These are phyloP conservation scores for Globisporangium recalcitrans DNA, from an alignment of 352 stramenopile species.

Conservation along the genomic window DNA sequence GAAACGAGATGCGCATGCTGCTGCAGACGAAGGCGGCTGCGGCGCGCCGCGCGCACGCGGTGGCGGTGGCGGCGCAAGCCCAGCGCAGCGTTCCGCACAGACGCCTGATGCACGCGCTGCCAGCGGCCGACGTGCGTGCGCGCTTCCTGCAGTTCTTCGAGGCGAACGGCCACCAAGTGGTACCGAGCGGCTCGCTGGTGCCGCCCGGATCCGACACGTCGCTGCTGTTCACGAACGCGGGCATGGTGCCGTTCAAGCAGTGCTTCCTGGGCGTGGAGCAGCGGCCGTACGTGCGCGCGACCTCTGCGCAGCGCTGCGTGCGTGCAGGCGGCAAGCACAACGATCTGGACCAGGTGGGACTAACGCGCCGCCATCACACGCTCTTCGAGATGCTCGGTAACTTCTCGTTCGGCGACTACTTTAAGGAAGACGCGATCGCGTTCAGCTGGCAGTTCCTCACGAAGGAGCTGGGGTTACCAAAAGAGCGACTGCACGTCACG, in stretches of 20 bases:
- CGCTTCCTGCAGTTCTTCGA: slow-evolving; percentile 73
- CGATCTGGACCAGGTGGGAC: slow-evolving; percentile 97
- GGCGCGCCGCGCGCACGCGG: slow-evolving; percentile 3
- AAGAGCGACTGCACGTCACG: slow-evolving; percentile 59
- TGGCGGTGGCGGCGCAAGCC: neutral
- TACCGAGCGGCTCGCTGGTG: slow-evolving; percentile 65
- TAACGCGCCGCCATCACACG: slow-evolving; percentile 96
- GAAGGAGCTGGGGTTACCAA: slow-evolving; percentile 68
- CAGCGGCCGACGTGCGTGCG: slow-evolving; percentile 38
- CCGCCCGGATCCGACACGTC: slow-evolving; percentile 88
- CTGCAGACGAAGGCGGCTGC: neutral
- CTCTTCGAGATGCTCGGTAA: slow-evolving; percentile 99
- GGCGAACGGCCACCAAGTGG: slow-evolving; percentile 44
- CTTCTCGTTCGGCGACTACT: slow-evolving; percentile 98
- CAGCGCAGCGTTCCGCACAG: neutral
- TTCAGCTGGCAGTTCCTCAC: slow-evolving; percentile 94
- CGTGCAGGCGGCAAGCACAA: slow-evolving; percentile 98
- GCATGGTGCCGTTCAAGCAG: slow-evolving; percentile 95
- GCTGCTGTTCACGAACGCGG: slow-evolving; percentile 96
- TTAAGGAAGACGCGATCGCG: slow-evolving; percentile 94
- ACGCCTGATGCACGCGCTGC: slow-evolving; percentile 36
- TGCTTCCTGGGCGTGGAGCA: slow-evolving; percentile 87
- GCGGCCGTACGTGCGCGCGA: slow-evolving; percentile 82
- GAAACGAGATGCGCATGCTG: slow-evolving; percentile 5
- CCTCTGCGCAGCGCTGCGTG: slow-evolving; percentile 96